These are phyloP conservation scores for Fusarium sororula DNA, from an alignment of 2,329 filamentous ascomycete genomes.

Conservation along the genomic window DNA sequence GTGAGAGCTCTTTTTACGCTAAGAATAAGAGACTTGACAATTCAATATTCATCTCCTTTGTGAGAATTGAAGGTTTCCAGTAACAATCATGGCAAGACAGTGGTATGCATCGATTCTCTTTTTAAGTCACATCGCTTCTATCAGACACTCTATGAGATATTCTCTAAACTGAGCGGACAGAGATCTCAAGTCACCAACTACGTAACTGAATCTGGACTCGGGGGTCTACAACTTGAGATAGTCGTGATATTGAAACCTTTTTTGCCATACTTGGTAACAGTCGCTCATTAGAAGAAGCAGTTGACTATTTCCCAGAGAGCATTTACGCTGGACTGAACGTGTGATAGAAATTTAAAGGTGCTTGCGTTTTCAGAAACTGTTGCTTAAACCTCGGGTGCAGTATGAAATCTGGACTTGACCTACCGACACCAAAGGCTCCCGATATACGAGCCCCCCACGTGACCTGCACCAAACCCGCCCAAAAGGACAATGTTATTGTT, in stretches of 20 bases:
- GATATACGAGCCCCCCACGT: not conserved
- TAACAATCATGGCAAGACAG: not conserved
- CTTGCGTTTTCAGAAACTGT: not conserved
- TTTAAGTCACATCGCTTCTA: not conserved
- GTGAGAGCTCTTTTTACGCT: not conserved
- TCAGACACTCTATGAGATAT: not conserved
- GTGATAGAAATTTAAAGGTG: too few relatives aligned
- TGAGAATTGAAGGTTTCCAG: not conserved
- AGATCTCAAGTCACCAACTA: not conserved
- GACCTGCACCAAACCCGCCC: not conserved
- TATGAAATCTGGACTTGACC: not conserved
- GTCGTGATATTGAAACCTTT: not conserved
- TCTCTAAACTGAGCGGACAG: not conserved
- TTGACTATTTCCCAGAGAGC: not conserved
- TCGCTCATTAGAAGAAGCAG: not conserved
- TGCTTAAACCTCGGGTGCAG: not conserved
- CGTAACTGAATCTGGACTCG: not conserved
- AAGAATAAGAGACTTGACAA: not conserved
- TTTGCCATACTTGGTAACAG: not conserved
- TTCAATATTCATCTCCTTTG: not conserved
- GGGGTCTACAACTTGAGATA: not conserved
- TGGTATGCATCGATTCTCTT: not conserved
- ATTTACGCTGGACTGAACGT: too few relatives aligned
- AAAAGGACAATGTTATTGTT: not conserved
- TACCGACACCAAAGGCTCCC: not conserved